Percentiles rank a stretch among this genome's conserved stretches.
Evolutionary conservation across 306 rosid genomes (phyloP).

Genomic region (Glycyrrhiza uralensis): DNA sequence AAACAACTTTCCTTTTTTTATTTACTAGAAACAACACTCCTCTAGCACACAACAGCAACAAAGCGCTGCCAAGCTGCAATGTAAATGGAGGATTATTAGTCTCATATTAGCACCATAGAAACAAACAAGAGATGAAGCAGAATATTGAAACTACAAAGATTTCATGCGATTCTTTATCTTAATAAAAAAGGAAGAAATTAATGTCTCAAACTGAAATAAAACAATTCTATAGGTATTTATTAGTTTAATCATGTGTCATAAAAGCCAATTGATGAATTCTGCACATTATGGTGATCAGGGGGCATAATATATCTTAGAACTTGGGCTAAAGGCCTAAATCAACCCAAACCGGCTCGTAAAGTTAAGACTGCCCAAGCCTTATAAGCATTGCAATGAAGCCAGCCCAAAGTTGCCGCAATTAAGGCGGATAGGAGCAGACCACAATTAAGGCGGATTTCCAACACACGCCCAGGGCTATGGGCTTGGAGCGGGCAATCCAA

Average conservation of each 20-base stretch:
- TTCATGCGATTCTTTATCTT: background rate
- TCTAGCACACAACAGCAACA: conserved; percentile 93
- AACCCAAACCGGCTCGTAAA: no score
- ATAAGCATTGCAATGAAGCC: no score
- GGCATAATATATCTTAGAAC: background rate
- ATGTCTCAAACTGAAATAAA: conserved; percentile 7
- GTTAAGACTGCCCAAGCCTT: no score
- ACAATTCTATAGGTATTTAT: background rate
- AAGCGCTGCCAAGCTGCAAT: conserved; percentile 74
- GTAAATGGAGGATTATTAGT: conserved; percentile 7
- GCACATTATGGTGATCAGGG: background rate
- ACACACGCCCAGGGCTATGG: no score
- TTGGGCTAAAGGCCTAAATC: no score
- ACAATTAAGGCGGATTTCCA: no score
- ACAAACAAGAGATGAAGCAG: background rate
- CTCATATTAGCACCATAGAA: background rate
- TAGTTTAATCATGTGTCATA: background rate
- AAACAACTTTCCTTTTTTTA: background rate
- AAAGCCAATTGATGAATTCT: background rate
- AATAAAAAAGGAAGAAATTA: background rate
- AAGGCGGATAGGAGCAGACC: no score
- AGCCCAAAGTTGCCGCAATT: no score
- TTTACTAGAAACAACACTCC: conserved; percentile 59
- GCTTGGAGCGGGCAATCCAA: no score
- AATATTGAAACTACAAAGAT: background rate